These are phyloP conservation scores for Diaporthe helianthi DNA, from an alignment of 2,329 filamentous ascomycete species.

Conservation along the genomic window DNA sequence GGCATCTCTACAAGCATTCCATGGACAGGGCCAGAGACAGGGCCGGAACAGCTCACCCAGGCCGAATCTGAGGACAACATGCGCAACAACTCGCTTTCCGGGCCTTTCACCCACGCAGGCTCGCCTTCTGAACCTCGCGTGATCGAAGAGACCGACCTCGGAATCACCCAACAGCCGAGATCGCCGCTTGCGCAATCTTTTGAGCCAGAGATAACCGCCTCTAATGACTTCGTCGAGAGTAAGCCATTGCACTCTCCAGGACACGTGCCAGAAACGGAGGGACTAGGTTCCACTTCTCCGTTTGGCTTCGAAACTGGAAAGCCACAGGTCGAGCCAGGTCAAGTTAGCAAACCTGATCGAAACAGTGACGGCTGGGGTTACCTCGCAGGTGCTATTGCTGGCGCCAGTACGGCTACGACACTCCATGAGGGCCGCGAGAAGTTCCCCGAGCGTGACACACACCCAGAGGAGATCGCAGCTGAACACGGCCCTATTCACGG, in stretches of 20 bases:
- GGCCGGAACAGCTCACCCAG: neutral
- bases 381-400: slow-evolving; percentile 22
- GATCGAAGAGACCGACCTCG: neutral
- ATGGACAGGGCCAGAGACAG: neutral
- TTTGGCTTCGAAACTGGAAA: neutral
- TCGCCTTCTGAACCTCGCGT: neutral
- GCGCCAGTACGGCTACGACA: neutral
- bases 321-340: neutral
- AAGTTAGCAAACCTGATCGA: neutral
- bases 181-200: too few species aligned
- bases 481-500: neutral
- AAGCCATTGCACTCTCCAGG: neutral
- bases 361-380: slow-evolving; percentile 26
- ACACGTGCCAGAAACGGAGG: neutral
- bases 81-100: neutral
- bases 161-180: neutral
- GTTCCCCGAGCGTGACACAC: neutral
- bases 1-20: neutral
- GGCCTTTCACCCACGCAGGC: neutral
- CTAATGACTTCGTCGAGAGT: neutral
- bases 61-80: neutral
- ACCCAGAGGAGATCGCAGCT: neutral
- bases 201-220: neutral
- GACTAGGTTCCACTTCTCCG: neutral
- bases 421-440: neutral